These are phyloP conservation scores for Ehretia macrophylla DNA, from an alignment of 257 asterid genomes.

Conservation along the genomic window DNA sequence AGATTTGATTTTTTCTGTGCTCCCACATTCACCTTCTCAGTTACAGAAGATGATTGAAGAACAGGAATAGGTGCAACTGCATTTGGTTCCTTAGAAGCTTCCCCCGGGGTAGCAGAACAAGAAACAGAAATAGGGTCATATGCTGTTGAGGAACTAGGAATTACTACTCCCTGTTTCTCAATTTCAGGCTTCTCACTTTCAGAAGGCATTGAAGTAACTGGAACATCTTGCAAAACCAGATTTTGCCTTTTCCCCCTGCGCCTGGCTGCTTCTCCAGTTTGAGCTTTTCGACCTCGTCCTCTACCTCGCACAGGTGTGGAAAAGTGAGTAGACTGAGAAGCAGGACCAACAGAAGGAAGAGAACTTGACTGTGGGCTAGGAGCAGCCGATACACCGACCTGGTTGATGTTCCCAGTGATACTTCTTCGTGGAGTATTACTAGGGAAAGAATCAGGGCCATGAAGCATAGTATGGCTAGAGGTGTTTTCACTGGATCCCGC, in stretches of 20 bases:
- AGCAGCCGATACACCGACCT: constrained; percentile 26
- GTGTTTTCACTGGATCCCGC: constrained; percentile 13
- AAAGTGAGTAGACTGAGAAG: constrained; percentile 41
- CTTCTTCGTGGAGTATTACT: constrained; percentile 26
- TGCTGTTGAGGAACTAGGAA: constrained; percentile 23
- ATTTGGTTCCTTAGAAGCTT: constrained; percentile 23
- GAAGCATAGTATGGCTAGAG: constrained; percentile 16
- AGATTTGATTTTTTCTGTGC: background rate
- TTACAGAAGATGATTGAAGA: constrained; percentile 11
- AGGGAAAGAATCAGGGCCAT: constrained; percentile 36
- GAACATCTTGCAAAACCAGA: constrained; percentile 28
- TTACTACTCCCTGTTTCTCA: constrained; percentile 30
- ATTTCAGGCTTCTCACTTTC: constrained; percentile 12
- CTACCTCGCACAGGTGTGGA: constrained; percentile 58
- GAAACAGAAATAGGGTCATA: constrained; percentile 28
- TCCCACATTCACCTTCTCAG: constrained; percentile 12
- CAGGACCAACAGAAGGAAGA: constrained; percentile 33
- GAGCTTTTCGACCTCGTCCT: constrained; percentile 68
- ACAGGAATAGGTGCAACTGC: constrained; percentile 19
- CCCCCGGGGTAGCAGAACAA: constrained; percentile 26
- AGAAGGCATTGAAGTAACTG: constrained; percentile 18
- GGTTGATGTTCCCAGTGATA: constrained; percentile 37
- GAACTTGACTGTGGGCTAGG: constrained; percentile 36
- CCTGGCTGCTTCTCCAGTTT: constrained; percentile 62
- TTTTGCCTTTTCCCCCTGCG: constrained; percentile 71